Evolutionary conservation across 495 filamentous ascomycete species (phyloP).

Genomic region (Aspergillus saccharolyticus): DNA sequence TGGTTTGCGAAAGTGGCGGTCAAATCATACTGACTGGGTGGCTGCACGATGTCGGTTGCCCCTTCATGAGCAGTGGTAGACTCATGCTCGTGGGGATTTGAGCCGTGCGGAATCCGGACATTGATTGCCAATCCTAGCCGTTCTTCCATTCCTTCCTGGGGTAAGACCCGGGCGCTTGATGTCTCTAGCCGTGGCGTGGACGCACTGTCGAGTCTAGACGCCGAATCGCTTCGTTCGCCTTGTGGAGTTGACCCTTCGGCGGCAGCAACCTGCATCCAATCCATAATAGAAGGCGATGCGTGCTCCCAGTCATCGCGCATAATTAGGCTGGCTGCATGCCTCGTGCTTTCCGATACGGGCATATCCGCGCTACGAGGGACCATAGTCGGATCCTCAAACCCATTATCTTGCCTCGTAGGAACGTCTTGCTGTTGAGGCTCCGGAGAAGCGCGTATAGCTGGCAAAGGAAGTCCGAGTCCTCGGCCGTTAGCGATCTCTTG

Average conservation of each 20-base stretch:
- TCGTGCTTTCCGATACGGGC: slow-evolving; percentile 16
- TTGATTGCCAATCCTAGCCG: slow-evolving; percentile 38
- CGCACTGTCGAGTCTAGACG: slow-evolving; percentile 19
- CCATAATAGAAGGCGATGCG: slow-evolving; percentile 52
- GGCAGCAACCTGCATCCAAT: slow-evolving; percentile 49
- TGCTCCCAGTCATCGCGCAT: slow-evolving; percentile 49
- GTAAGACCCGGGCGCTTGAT: slow-evolving; percentile 9
- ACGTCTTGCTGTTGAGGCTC: slow-evolving; percentile 14
- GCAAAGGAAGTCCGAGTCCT: slow-evolving; percentile 20
- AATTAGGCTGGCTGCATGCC: slow-evolving; percentile 41
- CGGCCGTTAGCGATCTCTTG: slow-evolving; percentile 44
- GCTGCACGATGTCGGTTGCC: neutral
- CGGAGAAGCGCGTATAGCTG: slow-evolving; percentile 17
- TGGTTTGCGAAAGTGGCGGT: slow-evolving; percentile 35
- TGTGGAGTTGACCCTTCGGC: slow-evolving; percentile 30
- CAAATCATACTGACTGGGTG: slow-evolving; percentile 19
- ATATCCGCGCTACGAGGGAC: slow-evolving; percentile 26
- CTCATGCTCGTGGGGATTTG: slow-evolving; percentile 18
- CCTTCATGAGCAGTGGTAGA: neutral
- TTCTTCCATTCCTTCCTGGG: slow-evolving; percentile 12
- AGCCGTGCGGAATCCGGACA: slow-evolving; percentile 25
- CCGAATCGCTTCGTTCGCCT: slow-evolving; percentile 14
- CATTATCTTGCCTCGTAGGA: slow-evolving; percentile 15
- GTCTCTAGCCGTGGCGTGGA: slow-evolving; percentile 24
- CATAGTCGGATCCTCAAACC: slow-evolving; percentile 37